phyloP scores from a whole-genome alignment of 2,329 filamentous ascomycete species.

The Pyrenophora tritici-repentis region DNA sequence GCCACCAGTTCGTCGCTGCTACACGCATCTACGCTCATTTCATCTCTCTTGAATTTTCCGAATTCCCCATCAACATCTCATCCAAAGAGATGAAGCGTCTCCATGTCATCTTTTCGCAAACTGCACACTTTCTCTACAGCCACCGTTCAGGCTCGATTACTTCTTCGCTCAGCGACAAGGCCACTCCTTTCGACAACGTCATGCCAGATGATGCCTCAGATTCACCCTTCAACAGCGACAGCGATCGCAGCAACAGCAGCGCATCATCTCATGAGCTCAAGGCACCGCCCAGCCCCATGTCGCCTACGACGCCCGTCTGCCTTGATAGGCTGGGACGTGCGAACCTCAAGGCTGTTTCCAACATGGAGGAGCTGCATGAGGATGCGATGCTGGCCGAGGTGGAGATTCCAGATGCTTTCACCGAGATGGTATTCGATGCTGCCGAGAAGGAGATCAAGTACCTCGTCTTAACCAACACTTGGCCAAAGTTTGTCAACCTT shows the following conservation, averaged over 20 bases:
- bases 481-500: constrained; percentile 44
- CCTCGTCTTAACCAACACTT: constrained; percentile 43
- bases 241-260: constrained; percentile 9
- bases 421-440: constrained; percentile 35
- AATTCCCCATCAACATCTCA: constrained; percentile 45
- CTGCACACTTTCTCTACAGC: constrained; percentile 29
- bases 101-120: constrained; percentile 31
- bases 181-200: constrained; percentile 37
- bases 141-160: constrained; percentile 22
- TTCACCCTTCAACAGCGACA: constrained; percentile 14
- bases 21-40: constrained; percentile 42
- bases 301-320: constrained; percentile 10
- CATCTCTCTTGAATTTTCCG: constrained; percentile 40
- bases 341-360: constrained; percentile 34
- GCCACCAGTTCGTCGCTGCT: constrained; percentile 36
- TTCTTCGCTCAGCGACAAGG: constrained; percentile 25
- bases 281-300: neutral
- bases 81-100: constrained; percentile 36
- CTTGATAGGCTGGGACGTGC: constrained; percentile 36
- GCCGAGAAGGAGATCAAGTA: constrained; percentile 45
- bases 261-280: constrained; percentile 26
- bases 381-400: constrained; percentile 25
- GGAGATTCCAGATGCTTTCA: constrained; percentile 32
- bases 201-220: constrained; percentile 16
- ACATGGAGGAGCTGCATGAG: constrained; percentile 22